phyloP scores from a whole-genome alignment of 768 basidiomycete species.

The Macrolepiota dolichaula region DNA sequence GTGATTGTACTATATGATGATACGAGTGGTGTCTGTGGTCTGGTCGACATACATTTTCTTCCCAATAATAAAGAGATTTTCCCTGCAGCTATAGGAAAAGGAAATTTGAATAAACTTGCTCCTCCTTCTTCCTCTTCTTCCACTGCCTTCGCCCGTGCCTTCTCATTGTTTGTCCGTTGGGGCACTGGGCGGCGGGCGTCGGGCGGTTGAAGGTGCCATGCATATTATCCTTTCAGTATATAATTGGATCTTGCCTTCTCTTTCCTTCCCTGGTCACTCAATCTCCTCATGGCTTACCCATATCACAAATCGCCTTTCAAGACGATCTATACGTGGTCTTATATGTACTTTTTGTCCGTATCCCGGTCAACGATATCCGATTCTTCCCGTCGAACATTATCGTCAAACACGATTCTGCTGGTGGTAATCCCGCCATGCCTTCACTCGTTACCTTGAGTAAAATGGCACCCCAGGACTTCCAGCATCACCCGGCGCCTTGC shows the following conservation, averaged over 20 bases:
- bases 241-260: not conserved
- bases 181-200: no score
- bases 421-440: constrained; percentile 69
- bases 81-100: no score
- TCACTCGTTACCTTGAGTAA: constrained; percentile 61
- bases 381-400: constrained; percentile 61
- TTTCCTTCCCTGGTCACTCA: not conserved
- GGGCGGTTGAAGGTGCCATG: no score
- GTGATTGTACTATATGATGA: no score
- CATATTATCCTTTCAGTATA: no score
- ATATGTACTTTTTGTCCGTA: constrained; percentile 35
- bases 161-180: no score
- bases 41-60: no score
- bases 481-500: constrained; percentile 40
- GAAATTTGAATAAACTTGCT: no score
- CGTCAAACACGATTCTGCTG: constrained; percentile 73
- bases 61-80: no score
- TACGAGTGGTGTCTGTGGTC: no score
- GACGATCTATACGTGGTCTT: constrained; percentile 38
- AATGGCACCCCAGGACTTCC: constrained; percentile 32
- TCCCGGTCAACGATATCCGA: constrained; percentile 51
- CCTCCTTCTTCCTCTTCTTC: no score
- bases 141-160: no score
- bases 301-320: constrained; percentile 48
- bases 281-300: constrained; percentile 25